Conservation (phyloP, 2,329 filamentous ascomycete species). For the Monilinia aucupariae region DNA sequence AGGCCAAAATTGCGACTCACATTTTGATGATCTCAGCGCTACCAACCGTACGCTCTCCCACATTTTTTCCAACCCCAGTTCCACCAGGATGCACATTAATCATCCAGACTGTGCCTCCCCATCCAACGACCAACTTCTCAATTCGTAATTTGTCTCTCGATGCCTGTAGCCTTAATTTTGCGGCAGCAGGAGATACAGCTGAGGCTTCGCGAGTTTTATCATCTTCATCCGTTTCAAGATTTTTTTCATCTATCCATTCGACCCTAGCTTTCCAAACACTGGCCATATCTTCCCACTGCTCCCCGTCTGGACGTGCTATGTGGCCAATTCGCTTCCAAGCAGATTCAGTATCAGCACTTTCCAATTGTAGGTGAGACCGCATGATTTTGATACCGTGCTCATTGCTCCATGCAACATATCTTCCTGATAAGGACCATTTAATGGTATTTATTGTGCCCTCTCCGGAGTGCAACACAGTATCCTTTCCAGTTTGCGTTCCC, state of each 20-base stretch:
- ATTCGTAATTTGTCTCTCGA: constrained; percentile 45
- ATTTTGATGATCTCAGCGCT: constrained; percentile 88
- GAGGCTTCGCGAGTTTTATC: constrained; percentile 34
- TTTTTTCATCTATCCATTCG: constrained; percentile 87
- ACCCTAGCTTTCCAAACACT: constrained; percentile 87
- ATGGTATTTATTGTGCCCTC: constrained; percentile 88
- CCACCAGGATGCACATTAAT: constrained; percentile 80
- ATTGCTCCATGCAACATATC: constrained; percentile 91
- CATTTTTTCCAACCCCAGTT: constrained; percentile 59
- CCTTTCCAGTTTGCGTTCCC: constrained; percentile 70
- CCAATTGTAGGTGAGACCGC: constrained; percentile 79
- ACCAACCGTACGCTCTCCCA: constrained; percentile 66
- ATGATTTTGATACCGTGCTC: constrained; percentile 98
- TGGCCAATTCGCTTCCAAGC: constrained; percentile 95
- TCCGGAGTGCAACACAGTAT: constrained; percentile 82
- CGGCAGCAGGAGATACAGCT: constrained; percentile 41
- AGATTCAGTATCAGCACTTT: constrained; percentile 68
- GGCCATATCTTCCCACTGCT: constrained; percentile 94
- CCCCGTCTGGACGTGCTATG: constrained; percentile 78
- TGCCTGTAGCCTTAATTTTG: constrained; percentile 46
- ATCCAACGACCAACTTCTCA: constrained; percentile 85
- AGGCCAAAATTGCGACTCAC: constrained; percentile 48
- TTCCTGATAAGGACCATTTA: constrained; percentile 90
- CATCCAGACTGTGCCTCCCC: constrained; percentile 95
- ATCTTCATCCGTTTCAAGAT: constrained; percentile 68